phyloP scores from a whole-genome alignment of 2,329 filamentous ascomycete genomes.

The Paecilomyces niveus region DNA sequence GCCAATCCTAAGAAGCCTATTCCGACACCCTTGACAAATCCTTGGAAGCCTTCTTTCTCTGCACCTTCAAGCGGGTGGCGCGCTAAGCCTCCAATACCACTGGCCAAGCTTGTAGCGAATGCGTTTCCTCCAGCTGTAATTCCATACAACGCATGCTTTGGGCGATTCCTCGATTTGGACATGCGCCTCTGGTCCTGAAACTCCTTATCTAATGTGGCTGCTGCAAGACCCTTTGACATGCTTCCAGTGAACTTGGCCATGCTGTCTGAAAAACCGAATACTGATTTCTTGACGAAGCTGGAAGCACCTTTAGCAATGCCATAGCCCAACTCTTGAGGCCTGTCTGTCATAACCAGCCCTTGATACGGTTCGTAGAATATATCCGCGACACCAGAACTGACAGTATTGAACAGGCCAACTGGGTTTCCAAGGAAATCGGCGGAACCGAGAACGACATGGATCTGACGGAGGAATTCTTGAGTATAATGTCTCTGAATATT shows the following conservation, averaged over 20 bases:
- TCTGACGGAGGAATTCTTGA: constrained; percentile 89
- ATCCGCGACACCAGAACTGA: constrained; percentile 92
- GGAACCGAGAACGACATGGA: constrained; percentile 94
- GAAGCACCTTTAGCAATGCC: constrained; percentile 95
- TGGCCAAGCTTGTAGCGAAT: constrained; percentile 84
- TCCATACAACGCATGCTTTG: constrained; percentile 94
- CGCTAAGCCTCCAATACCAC: constrained; percentile 86
- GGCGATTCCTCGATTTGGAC: constrained; percentile 83
- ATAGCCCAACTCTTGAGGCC: constrained; percentile 87
- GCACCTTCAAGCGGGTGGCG: constrained; percentile 92
- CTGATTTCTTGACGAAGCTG: constrained; percentile 96
- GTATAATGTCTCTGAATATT: constrained; percentile 94
- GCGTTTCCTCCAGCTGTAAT: constrained; percentile 94
- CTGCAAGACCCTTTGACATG: constrained; percentile 91
- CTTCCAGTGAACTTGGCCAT: constrained; percentile 97
- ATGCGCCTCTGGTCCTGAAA: constrained; percentile 96
- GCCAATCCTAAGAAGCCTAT: constrained; percentile 92
- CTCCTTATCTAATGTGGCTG: constrained; percentile 94
- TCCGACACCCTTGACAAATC: constrained; percentile 95
- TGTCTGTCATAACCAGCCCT: constrained; percentile 90
- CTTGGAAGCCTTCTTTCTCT: constrained; percentile 86
- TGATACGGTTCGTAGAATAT: constrained; percentile 99
- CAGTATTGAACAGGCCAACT: constrained; percentile 95
- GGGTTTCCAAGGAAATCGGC: constrained; percentile 97
- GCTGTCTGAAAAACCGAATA: constrained; percentile 94